A percentile compares a stretch with the other conserved stretches of the same genome.
Conservation (phyloP, 495 filamentous ascomycete species). For the Durotheca rogersii region DNA sequence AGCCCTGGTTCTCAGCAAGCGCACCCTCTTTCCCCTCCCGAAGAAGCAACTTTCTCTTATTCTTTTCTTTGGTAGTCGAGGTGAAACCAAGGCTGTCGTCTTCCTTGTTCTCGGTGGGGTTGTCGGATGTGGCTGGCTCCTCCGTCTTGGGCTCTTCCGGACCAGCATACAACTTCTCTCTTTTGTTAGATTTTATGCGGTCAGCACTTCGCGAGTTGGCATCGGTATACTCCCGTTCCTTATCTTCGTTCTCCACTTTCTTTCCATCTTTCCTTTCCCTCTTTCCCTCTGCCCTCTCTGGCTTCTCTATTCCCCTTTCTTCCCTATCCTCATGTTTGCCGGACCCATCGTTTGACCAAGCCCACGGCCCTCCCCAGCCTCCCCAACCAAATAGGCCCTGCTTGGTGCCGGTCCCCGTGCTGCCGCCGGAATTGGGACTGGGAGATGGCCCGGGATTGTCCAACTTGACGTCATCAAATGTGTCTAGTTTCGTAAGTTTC, state of each 20-base stretch:
- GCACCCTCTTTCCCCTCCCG: slow-evolving; percentile 36
- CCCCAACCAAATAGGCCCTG: no score
- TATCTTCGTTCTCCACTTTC: slow-evolving; percentile 7
- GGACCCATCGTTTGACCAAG: slow-evolving; percentile 24
- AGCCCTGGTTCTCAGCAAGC: slow-evolving; percentile 18
- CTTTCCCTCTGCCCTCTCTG: slow-evolving; percentile 4
- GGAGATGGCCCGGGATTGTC: slow-evolving; percentile 44
- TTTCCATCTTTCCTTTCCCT: slow-evolving; percentile 29
- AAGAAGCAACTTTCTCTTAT: slow-evolving; percentile 40
- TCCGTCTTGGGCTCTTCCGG: slow-evolving; percentile 36
- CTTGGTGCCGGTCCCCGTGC: slow-evolving; percentile 34
- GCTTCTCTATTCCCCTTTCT: slow-evolving; percentile 16
- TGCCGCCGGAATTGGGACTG: slow-evolving; percentile 38
- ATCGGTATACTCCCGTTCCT: no score
- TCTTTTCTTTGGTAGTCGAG: slow-evolving; percentile 34
- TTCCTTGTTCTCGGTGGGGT: slow-evolving; percentile 34
- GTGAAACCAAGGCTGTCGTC: slow-evolving; percentile 39
- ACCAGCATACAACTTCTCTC: slow-evolving; percentile 35
- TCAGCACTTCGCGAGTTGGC: slow-evolving; percentile 45
- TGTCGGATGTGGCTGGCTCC: slow-evolving; percentile 15
- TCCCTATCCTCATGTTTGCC: slow-evolving; percentile 28
- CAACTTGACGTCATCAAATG: slow-evolving; percentile 53
- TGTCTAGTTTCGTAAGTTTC: slow-evolving; percentile 31
- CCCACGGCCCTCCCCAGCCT: no score
- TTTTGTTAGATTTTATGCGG: slow-evolving; percentile 47